phyloP scores from a whole-genome alignment of 495 filamentous ascomycete genomes.

The Hypoxylon perforatum region DNA sequence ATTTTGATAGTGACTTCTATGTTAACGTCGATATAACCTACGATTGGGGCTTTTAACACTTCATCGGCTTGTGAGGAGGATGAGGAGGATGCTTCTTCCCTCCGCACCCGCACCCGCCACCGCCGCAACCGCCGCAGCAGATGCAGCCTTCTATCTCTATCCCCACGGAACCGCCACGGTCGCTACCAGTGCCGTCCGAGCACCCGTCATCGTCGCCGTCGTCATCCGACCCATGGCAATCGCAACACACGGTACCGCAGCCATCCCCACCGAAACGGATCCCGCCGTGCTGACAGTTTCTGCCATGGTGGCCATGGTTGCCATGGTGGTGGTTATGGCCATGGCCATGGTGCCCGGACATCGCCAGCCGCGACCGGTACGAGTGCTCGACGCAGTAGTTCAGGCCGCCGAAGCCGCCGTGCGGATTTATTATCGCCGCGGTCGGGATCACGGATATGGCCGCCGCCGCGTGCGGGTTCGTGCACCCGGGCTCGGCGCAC shows the following conservation, averaged over 20 bases:
- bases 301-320: neutral
- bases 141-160: constrained; percentile 11
- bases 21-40: no score
- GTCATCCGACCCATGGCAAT: constrained; percentile 5
- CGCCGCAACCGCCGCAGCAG: neutral
- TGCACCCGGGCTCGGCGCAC: constrained; percentile 16
- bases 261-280: neutral
- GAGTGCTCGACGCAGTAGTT: constrained; percentile 16
- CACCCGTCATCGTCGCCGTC: constrained; percentile 5
- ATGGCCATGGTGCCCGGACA: neutral
- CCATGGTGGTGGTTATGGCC: no score
- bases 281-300: neutral
- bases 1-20: no score
- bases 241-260: neutral
- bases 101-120: constrained; percentile 1
- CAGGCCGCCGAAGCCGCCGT: neutral
- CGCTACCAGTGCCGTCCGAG: constrained; percentile 8
- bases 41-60: neutral
- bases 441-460: neutral
- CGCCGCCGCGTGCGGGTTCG: constrained; percentile 1
- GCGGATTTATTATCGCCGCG: neutral
- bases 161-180: constrained; percentile 2
- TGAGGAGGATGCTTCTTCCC: constrained; percentile 3
- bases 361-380: neutral
- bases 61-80: neutral